These are phyloP conservation scores for Fragosphaeria purpurea DNA, from an alignment of 2,329 filamentous ascomycete species.

Conservation along the genomic window DNA sequence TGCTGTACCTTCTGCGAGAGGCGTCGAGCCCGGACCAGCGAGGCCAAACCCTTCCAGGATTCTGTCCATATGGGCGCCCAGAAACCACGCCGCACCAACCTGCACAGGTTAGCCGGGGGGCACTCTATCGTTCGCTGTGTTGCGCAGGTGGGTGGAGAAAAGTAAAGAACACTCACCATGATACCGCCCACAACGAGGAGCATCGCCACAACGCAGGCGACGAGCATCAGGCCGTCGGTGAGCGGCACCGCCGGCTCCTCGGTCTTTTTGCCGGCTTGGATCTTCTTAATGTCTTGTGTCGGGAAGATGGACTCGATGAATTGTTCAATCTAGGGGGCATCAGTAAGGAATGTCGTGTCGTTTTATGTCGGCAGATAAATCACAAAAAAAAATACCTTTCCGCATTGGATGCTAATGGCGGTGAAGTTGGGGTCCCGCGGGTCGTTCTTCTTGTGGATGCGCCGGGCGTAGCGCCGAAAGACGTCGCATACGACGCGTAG, in stretches of 20 bases:
- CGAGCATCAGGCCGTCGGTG: constrained; percentile 55
- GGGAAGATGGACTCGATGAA: constrained; percentile 94
- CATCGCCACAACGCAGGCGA: constrained; percentile 55
- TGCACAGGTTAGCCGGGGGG: constrained; percentile 25
- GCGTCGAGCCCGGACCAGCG: background rate
- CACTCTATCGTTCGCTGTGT: too few species aligned
- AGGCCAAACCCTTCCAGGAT: constrained; percentile 33
- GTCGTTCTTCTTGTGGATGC: constrained; percentile 89
- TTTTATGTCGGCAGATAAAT: too few species aligned
- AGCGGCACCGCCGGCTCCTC: constrained; percentile 39
- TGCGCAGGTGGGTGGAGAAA: background rate
- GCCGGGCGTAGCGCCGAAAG: constrained; percentile 67
- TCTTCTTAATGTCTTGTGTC: constrained; percentile 59
- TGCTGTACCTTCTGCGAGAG: background rate
- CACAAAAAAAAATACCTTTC: constrained; percentile 33
- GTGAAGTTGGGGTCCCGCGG: constrained; percentile 87
- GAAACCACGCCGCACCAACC: constrained; percentile 67
- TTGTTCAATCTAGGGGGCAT: constrained; percentile 58
- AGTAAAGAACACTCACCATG: constrained; percentile 56
- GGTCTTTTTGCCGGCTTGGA: constrained; percentile 30
- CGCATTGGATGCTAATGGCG: constrained; percentile 83
- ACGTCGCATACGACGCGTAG: constrained; percentile 69
- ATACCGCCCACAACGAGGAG: constrained; percentile 59
- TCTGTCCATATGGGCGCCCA: constrained; percentile 76
- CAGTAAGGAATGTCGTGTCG: too few species aligned